A percentile compares a stretch with the other conserved stretches of the same genome.
Evolutionary conservation across 495 filamentous ascomycete species (phyloP).

Genomic region (Tricharina praecox): DNA sequence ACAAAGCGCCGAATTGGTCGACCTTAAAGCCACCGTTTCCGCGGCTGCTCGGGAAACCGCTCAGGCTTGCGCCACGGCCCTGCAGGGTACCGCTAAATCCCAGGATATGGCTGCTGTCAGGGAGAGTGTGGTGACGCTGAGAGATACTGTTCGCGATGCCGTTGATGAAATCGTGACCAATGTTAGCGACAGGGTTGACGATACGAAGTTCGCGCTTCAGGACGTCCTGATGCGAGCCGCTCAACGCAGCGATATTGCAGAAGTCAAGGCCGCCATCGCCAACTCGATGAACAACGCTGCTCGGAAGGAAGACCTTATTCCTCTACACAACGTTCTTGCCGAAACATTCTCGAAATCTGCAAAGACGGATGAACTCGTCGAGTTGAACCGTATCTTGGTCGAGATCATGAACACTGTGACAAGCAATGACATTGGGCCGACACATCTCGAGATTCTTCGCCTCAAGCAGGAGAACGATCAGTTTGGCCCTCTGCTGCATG

Average conservation of each 20-base stretch:
- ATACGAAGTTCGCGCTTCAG: constrained; percentile 19
- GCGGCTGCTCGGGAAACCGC: neutral
- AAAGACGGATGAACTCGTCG: constrained; percentile 20
- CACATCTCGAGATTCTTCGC: constrained; percentile 13
- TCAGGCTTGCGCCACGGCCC: neutral
- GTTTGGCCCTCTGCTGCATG: constrained; percentile 8
- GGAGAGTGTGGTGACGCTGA: neutral
- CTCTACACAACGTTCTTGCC: constrained; percentile 20
- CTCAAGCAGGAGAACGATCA: constrained; percentile 15
- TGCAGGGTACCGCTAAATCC: neutral
- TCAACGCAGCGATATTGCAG: constrained; percentile 17
- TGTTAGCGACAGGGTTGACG: constrained; percentile 9
- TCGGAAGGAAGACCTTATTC: constrained; percentile 21
- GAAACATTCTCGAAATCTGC: constrained; percentile 19
- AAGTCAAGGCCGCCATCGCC: constrained; percentile 9
- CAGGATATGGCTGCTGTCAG: neutral
- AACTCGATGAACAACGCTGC: constrained; percentile 10
- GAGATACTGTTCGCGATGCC: constrained; percentile 2
- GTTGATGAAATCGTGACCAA: constrained; percentile 3
- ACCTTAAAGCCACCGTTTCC: neutral
- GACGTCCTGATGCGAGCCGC: constrained; percentile 15
- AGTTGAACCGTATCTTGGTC: constrained; percentile 13
- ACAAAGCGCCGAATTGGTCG: constrained; percentile 2
- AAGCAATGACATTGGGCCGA: constrained; percentile 10
- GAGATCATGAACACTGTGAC: constrained; percentile 14